Evolutionary conservation across 1,139 yeast genomes (phyloP).

Genomic region (Ogataea hybrid): DNA sequence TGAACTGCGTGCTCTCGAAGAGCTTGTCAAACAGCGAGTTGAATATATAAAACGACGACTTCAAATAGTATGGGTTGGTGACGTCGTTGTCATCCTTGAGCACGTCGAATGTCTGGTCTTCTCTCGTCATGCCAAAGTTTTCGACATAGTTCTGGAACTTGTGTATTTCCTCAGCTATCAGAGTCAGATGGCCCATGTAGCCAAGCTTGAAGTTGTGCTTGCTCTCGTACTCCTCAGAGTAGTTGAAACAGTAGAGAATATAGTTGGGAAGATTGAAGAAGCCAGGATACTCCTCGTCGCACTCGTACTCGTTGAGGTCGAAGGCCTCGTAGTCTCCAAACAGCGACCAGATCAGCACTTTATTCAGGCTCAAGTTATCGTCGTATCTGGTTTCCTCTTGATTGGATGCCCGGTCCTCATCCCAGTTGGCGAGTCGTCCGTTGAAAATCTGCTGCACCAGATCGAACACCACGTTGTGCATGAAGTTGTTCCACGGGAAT

Average conservation of each 20-base stretch:
- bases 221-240: slow-evolving; percentile 59
- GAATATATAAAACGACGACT: slow-evolving; percentile 31
- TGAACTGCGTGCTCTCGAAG: slow-evolving; percentile 32
- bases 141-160: slow-evolving; percentile 57
- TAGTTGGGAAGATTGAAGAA: slow-evolving; percentile 32
- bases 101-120: slow-evolving; percentile 31
- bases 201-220: slow-evolving; percentile 70
- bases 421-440: slow-evolving; percentile 47
- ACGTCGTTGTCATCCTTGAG: slow-evolving; percentile 28
- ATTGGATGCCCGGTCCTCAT: slow-evolving; percentile 32
- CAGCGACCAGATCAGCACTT: slow-evolving; percentile 33
- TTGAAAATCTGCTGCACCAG: slow-evolving; percentile 94
- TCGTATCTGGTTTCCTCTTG: slow-evolving; percentile 33
- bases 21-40: slow-evolving; percentile 30
- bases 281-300: slow-evolving; percentile 28
- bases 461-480: slow-evolving; percentile 98
- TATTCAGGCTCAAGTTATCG: slow-evolving; percentile 32
- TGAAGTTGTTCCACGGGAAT: slow-evolving; percentile 96
- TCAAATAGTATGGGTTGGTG: slow-evolving; percentile 28
- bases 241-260: slow-evolving; percentile 49
- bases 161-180: slow-evolving; percentile 95
- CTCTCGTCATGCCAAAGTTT: slow-evolving; percentile 32
- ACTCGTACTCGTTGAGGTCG: slow-evolving; percentile 15
- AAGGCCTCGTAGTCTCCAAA: slow-evolving; percentile 30
- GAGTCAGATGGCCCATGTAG: slow-evolving; percentile 94